Percentiles rank a stretch among this genome's conserved stretches.
Conservation (phyloP, 1,284 basidiomycete species). For the Peniophora sp. region DNA sequence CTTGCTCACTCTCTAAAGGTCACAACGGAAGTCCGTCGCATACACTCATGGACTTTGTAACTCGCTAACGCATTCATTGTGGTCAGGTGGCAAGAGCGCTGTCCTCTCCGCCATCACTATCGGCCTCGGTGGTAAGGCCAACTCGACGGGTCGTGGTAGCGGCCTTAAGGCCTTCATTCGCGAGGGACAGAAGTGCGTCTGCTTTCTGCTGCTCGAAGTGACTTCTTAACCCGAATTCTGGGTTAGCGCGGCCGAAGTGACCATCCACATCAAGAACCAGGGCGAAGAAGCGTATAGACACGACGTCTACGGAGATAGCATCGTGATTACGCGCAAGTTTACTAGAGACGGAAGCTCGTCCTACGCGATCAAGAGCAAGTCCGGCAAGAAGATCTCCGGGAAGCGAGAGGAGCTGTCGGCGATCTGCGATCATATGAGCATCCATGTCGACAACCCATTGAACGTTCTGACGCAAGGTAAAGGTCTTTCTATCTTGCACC, state of each 20-base stretch:
- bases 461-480: slow-evolving; percentile 88
- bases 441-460: slow-evolving; percentile 96
- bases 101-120: slow-evolving; percentile 91
- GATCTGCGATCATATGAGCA: slow-evolving; percentile 91
- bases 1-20: slow-evolving; percentile 30
- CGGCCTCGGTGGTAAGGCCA: slow-evolving; percentile 89
- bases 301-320: slow-evolving; percentile 76
- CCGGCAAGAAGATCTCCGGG: slow-evolving; percentile 62
- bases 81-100: slow-evolving; percentile 87
- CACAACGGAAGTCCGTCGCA: slow-evolving; percentile 67
- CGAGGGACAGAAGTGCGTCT: slow-evolving; percentile 69
- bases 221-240: neutral
- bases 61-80: neutral
- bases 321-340: slow-evolving; percentile 81
- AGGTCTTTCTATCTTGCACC: slow-evolving; percentile 9
- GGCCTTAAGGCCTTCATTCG: slow-evolving; percentile 88
- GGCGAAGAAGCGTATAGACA: slow-evolving; percentile 86
- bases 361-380: slow-evolving; percentile 81
- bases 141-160: slow-evolving; percentile 79
- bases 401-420: slow-evolving; percentile 82
- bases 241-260: slow-evolving; percentile 66
- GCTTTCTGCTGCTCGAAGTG: neutral
- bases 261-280: slow-evolving; percentile 77
- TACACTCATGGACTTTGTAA: neutral
- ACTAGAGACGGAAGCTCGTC: slow-evolving; percentile 64